phyloP scores from a whole-genome alignment of 768 basidiomycete species.

The Collybia sp. region DNA sequence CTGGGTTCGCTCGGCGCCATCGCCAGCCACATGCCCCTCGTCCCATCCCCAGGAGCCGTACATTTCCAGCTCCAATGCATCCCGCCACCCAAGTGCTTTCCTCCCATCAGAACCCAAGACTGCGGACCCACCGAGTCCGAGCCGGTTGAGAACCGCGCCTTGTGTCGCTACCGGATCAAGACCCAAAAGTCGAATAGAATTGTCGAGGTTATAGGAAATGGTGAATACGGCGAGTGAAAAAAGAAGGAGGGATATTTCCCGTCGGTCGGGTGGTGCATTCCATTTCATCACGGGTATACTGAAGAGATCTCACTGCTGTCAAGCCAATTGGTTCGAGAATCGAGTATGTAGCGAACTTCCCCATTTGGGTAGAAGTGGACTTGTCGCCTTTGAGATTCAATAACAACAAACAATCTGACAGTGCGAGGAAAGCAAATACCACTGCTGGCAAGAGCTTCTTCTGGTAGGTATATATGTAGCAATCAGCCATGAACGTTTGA shows the following conservation, averaged over 20 bases:
- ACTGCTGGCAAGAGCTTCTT: too few relatives aligned
- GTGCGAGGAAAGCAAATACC: too few relatives aligned
- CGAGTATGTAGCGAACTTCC: too few relatives aligned
- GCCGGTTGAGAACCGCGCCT: conserved; percentile 28
- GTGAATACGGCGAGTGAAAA: conserved; percentile 63
- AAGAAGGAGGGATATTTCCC: conserved; percentile 68
- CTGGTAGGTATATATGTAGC: too few relatives aligned
- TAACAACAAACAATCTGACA: too few relatives aligned
- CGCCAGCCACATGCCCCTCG: conserved; percentile 51
- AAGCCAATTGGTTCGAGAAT: too few relatives aligned
- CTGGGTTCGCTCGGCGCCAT: conserved; percentile 46
- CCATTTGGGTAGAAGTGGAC: too few relatives aligned
- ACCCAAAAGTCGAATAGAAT: conserved; percentile 49
- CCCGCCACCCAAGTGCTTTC: conserved; percentile 46
- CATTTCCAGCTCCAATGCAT: conserved; percentile 55
- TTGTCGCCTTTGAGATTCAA: too few relatives aligned
- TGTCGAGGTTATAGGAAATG: conserved; percentile 71
- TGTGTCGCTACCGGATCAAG: conserved; percentile 35
- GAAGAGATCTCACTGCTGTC: too few relatives aligned
- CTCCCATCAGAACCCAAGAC: conserved; percentile 42
- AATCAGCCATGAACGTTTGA: too few relatives aligned
- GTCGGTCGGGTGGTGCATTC: conserved; percentile 62
- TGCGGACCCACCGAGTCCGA: conserved; percentile 34
- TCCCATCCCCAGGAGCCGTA: conserved; percentile 72
- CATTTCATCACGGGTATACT: conserved; percentile 41